Evolutionary conservation across 192 early-diverging fungal species (phyloP), one percentile per base, ranked within the genome.

Genomic region (Entophlyctis luteolus): DNA sequence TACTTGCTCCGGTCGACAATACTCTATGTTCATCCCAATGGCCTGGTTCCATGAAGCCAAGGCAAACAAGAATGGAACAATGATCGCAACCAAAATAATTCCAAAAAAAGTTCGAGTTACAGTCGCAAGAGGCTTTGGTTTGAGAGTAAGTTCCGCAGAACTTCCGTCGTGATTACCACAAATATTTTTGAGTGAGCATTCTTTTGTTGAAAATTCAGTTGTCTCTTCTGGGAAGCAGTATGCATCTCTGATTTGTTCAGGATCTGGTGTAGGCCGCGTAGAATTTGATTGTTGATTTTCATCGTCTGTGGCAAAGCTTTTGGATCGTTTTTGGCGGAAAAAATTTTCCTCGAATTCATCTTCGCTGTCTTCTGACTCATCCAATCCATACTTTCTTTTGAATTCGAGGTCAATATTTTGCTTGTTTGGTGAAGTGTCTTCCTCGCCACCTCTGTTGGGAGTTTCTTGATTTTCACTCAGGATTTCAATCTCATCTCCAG

Each of bases 381-480:
- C 18, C 1, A 66, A 18, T n/a, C 55, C 34, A 33, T 66, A 66
- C 27, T 66, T 66, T 52, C 63, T 31, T 28, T 66, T 66, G 63
- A 66, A 66, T 25, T 66, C 63, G 28, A 52, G 34, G 33, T 66
- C 63, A 14, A 66, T 23, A 25, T 18, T 18, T 18, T 28, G 14
- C 14, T n/a, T 27, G n/a, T 16, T 25, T 53, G 10, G 16, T 12
- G 55, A 12, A 31, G 55, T 12, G 8, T 12, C 39, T 12, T 12
- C 8, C 8, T 8, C n/a, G 39, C 39, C 39, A 42, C 8, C 39
- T 8, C 10, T 12, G 39, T 12, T n/a, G n/a, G 10, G 10, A n/a
- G n/a, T 42, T 12, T 8, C n/a, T 8, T 8, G 39, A 12, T 42
- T 42, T 42, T 8, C 39, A 12, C 10, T 12, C 10, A n/a, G 8